phyloP scores from a whole-genome alignment of 169 alveolate species.

The Cryptosporidium bovis region DNA sequence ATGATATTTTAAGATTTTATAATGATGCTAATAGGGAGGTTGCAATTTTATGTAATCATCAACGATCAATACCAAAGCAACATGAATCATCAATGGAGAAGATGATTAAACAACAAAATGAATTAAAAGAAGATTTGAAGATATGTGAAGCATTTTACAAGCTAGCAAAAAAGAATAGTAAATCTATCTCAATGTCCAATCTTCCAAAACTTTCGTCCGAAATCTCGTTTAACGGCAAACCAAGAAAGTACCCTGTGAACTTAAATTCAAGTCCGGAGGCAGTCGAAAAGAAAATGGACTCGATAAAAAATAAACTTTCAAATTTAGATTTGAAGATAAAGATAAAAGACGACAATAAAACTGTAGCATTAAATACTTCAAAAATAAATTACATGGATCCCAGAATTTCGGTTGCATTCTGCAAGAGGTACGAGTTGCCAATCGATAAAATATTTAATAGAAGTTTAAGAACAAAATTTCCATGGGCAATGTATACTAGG shows the following conservation, averaged over 20 bases:
- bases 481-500: conserved; percentile 98
- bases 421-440: conserved; percentile 95
- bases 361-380: conserved; percentile 98
- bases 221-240: conserved; percentile 56
- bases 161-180: conserved; percentile 83
- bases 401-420: conserved; percentile 96
- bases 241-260: conserved; percentile 71
- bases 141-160: conserved; percentile 86
- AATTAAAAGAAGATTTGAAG: conserved; percentile 86
- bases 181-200: conserved; percentile 76
- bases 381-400: conserved; percentile 99
- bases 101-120: conserved; percentile 87
- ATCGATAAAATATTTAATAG: conserved; percentile 96
- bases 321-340: conserved; percentile 80
- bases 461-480: conserved; percentile 92
- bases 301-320: conserved; percentile 75
- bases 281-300: conserved; percentile 67
- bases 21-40: conserved; percentile 97
- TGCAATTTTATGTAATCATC: conserved; percentile 98
- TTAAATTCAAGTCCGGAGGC: conserved; percentile 71
- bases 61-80: conserved; percentile 92
- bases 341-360: conserved; percentile 94
- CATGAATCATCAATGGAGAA: conserved; percentile 94
- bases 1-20: conserved; percentile 92
- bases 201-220: conserved; percentile 77